Evolutionary conservation across 169 alveolate species (phyloP).

Genomic region (Plasmodium reichenowi): DNA sequence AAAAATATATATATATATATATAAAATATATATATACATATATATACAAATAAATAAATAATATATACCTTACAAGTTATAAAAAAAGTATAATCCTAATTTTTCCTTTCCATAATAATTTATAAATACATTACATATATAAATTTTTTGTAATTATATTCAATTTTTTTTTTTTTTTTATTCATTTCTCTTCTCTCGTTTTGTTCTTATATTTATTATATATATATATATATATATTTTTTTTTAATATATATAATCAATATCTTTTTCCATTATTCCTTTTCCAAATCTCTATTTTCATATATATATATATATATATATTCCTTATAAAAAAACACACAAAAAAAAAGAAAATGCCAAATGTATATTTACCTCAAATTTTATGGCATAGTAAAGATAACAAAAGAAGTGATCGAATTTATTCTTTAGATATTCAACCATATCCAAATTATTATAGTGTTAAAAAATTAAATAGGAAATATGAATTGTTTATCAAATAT

Average conservation of each 20-base stretch:
- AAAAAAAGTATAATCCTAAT: too few species aligned
- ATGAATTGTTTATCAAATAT: slow-evolving; percentile 46
- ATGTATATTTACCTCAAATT: slow-evolving; percentile 90
- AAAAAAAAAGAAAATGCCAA: slow-evolving; percentile 83
- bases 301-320: too few species aligned
- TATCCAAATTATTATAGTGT: slow-evolving; percentile 77
- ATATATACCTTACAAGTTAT: too few species aligned
- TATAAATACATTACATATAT: too few species aligned
- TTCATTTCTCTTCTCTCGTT: slow-evolving; percentile 19
- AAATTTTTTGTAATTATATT: not conserved
- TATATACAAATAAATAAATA: too few species aligned
- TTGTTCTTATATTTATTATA: slow-evolving; percentile 1
- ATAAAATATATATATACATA: too few species aligned
- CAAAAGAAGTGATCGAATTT: slow-evolving; percentile 91
- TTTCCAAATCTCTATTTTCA: not conserved
- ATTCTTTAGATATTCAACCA: slow-evolving; percentile 92
- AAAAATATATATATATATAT: too few species aligned
- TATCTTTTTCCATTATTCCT: slow-evolving; percentile 4
- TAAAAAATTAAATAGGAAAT: slow-evolving; percentile 46
- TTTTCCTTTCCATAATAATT: too few species aligned
- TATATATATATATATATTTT: not conserved
- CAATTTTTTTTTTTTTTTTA: slow-evolving; percentile 8
- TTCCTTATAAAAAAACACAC: too few species aligned
- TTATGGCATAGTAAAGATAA: slow-evolving; percentile 94
- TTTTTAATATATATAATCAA: not conserved